Percentiles rank a stretch among this genome's conserved stretches.
Evolutionary conservation across 352 stramenopile species (phyloP).

Genomic region (Phytophthora pistaciae): DNA sequence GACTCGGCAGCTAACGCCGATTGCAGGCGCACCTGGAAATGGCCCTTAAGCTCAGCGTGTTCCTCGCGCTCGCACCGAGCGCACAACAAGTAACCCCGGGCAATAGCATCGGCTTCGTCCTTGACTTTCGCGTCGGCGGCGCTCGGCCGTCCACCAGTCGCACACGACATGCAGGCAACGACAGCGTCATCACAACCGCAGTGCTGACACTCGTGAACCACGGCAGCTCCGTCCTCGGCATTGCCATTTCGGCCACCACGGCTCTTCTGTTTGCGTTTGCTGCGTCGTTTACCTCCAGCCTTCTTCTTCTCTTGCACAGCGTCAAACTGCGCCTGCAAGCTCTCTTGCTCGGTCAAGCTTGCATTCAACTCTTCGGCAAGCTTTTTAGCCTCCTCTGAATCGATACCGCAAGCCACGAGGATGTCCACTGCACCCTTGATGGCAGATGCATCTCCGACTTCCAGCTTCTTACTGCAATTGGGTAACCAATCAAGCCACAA

Average conservation of each 20-base stretch:
- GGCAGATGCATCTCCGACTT: constrained; percentile 75
- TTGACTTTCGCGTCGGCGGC: constrained; percentile 47
- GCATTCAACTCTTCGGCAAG: constrained; percentile 78
- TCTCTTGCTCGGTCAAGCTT: constrained; percentile 44
- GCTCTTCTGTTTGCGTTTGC: constrained; percentile 69
- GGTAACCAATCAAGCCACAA: background rate
- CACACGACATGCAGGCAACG: constrained; percentile 73
- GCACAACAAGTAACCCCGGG: constrained; percentile 76
- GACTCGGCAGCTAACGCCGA: constrained; percentile 35
- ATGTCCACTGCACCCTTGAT: constrained; percentile 76
- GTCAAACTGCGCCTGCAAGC: constrained; percentile 37
- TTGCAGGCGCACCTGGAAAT: constrained; percentile 63
- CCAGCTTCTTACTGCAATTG: constrained; percentile 70
- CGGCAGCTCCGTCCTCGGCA: constrained; percentile 9
- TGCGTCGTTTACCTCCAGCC: constrained; percentile 51
- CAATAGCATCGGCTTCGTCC: constrained; percentile 59
- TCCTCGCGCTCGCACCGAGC: constrained; percentile 76
- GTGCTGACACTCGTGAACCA: constrained; percentile 66
- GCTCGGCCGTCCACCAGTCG: constrained; percentile 30
- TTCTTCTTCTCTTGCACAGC: constrained; percentile 46
- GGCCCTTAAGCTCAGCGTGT: constrained; percentile 66
- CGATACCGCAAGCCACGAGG: constrained; percentile 74
- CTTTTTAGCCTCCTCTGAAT: constrained; percentile 51
- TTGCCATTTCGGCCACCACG: constrained; percentile 38
- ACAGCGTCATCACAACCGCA: constrained; percentile 74